These are phyloP conservation scores for Astrephomene gubernaculifera DNA, from an alignment of 139 green algal species.

Conservation along the genomic window DNA sequence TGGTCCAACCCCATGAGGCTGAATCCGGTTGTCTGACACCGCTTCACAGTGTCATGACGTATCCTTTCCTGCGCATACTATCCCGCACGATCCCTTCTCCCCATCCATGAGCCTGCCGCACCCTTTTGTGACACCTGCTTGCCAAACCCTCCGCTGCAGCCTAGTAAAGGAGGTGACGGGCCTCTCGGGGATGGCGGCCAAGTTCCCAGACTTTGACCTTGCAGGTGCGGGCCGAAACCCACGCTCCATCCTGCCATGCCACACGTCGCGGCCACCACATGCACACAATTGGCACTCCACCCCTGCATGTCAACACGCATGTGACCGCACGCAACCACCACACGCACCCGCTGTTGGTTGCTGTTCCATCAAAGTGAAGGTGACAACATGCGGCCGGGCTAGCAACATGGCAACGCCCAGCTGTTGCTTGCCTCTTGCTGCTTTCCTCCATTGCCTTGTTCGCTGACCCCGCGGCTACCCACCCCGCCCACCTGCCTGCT, in stretches of 20 bases:
- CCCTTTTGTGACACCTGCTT: not conserved
- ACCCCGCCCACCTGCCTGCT: not conserved
- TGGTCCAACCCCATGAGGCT: no score
- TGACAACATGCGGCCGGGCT: not conserved
- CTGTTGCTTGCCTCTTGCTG: not conserved
- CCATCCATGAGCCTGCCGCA: not conserved
- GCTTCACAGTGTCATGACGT: not conserved
- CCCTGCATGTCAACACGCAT: not conserved
- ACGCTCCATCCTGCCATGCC: no score
- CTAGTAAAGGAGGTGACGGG: slow-evolving; percentile 46
- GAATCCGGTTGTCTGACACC: no score
- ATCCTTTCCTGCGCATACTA: not conserved
- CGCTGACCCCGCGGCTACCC: not conserved
- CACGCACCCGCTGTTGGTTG: not conserved
- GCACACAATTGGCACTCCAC: not conserved
- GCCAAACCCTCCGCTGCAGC: not conserved
- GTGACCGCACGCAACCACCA: not conserved
- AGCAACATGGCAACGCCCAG: not conserved
- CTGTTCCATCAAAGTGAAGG: not conserved
- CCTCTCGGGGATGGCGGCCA: slow-evolving; percentile 50
- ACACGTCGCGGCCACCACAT: not conserved
- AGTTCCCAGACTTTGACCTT: slow-evolving; percentile 69
- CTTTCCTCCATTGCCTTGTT: not conserved
- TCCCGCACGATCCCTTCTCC: not conserved
- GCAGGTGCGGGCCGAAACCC: slow-evolving; percentile 13